Conservation (phyloP, 805 yeast species). For the Cephaloascus albidus region DNA sequence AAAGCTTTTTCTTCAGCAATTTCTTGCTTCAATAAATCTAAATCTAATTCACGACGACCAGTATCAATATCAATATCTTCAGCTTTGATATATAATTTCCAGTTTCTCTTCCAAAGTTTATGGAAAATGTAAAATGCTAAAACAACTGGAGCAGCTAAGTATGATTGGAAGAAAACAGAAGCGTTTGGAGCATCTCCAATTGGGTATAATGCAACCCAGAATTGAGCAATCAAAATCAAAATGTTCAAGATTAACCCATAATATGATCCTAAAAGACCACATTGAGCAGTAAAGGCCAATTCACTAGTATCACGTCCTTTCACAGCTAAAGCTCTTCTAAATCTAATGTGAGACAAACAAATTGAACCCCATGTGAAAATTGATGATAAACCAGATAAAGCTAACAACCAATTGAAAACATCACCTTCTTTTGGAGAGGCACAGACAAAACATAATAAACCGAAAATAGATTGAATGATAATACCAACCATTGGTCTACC, state of each 20-base stretch:
- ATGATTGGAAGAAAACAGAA: slow-evolving; percentile 51
- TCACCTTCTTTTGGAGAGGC: slow-evolving; percentile 47
- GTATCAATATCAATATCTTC: slow-evolving; percentile 25
- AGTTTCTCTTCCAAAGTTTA: slow-evolving; percentile 38
- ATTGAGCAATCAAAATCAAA: slow-evolving; percentile 62
- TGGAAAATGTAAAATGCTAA: slow-evolving; percentile 47
- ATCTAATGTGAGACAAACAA: slow-evolving; percentile 58
- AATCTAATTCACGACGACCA: slow-evolving; percentile 27
- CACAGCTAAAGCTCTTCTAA: slow-evolving; percentile 48
- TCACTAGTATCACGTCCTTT: slow-evolving; percentile 69
- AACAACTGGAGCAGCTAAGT: slow-evolving; percentile 56
- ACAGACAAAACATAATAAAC: slow-evolving; percentile 51
- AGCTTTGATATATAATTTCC: slow-evolving; percentile 19
- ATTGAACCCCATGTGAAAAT: slow-evolving; percentile 75
- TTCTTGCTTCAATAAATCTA: slow-evolving; percentile 27
- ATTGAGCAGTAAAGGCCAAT: slow-evolving; percentile 54
- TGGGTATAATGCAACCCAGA: slow-evolving; percentile 79
- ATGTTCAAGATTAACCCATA: slow-evolving; percentile 51
- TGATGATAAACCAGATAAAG: slow-evolving; percentile 73
- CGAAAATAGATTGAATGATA: slow-evolving; percentile 32
- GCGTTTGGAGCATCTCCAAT: slow-evolving; percentile 44
- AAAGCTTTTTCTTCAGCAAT: slow-evolving; percentile 27
- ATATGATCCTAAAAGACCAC: slow-evolving; percentile 60
- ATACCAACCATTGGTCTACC: slow-evolving; percentile 44
- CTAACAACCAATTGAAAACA: slow-evolving; percentile 68